phyloP scores from a whole-genome alignment of 2,329 filamentous ascomycete species.

The Calonectria montana region DNA sequence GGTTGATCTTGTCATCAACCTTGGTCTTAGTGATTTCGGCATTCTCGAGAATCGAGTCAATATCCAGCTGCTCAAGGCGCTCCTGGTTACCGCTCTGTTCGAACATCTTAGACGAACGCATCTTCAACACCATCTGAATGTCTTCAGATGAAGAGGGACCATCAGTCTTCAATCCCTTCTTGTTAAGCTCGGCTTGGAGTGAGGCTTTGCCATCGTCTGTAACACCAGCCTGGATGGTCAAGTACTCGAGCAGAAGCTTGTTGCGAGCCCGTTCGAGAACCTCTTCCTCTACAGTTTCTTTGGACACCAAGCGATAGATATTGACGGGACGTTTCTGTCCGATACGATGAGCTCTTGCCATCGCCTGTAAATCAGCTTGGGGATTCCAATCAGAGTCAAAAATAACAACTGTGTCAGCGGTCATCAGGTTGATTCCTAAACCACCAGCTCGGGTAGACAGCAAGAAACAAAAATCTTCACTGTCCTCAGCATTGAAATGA shows the following conservation, averaged over 20 bases:
- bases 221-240: slow-evolving; percentile 96
- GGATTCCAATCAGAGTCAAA: slow-evolving; percentile 99
- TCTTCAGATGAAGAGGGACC: slow-evolving; percentile 93
- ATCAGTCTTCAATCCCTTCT: slow-evolving; percentile 78
- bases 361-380: slow-evolving; percentile 96
- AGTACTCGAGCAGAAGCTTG: slow-evolving; percentile 96
- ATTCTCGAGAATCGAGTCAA: slow-evolving; percentile 96
- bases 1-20: slow-evolving; percentile 89
- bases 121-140: slow-evolving; percentile 96
- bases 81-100: slow-evolving; percentile 97
- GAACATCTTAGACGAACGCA: slow-evolving; percentile 99
- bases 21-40: slow-evolving; percentile 98
- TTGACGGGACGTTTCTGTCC: slow-evolving; percentile 96
- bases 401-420: slow-evolving; percentile 95
- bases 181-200: slow-evolving; percentile 78
- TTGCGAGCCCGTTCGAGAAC: slow-evolving; percentile 96
- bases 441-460: slow-evolving; percentile 95
- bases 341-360: slow-evolving; percentile 98
- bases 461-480: slow-evolving; percentile 95
- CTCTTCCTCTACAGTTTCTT: slow-evolving; percentile 98
- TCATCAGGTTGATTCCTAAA: slow-evolving; percentile 99
- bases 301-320: slow-evolving; percentile 95
- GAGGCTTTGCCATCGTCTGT: slow-evolving; percentile 94
- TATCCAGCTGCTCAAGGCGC: slow-evolving; percentile 96
- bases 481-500: slow-evolving; percentile 97